phyloP scores from a whole-genome alignment of 106 monocot species.

The Alisma plantagoaquatica region DNA sequence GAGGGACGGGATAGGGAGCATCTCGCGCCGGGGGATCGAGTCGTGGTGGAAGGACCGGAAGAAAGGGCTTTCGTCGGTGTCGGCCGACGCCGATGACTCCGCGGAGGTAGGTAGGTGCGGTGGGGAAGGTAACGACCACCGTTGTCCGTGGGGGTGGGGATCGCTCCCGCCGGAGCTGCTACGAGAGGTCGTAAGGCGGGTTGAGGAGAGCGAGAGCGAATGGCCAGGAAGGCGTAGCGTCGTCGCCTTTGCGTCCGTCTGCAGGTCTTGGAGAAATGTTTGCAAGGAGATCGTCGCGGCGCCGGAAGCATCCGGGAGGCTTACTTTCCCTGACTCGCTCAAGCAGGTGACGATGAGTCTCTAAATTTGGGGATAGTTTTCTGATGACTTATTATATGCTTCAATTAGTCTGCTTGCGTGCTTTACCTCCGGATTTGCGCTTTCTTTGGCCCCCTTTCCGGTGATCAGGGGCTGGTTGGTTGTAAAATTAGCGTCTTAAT shows the following conservation, averaged over 20 bases:
- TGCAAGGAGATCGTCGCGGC: slow-evolving; percentile 4
- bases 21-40: slow-evolving; percentile 39
- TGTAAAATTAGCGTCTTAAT: not conserved
- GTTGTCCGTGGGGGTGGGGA: too few relatives aligned
- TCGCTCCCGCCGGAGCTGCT: slow-evolving; percentile 10
- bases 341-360: too few relatives aligned
- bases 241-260: slow-evolving; percentile 9
- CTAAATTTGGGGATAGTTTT: not conserved
- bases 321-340: slow-evolving; percentile 12
- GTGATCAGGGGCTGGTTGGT: too few relatives aligned
- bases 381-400: not conserved
- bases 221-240: slow-evolving; percentile 9
- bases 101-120: slow-evolving; percentile 12
- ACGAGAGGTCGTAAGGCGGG: slow-evolving; percentile 1
- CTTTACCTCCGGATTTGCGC: not conserved
- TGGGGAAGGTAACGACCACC: too few relatives aligned
- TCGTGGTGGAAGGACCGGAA: slow-evolving; percentile 10
- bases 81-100: not conserved
- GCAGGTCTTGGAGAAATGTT: slow-evolving; percentile 11
- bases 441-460: not conserved
- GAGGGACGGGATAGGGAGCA: slow-evolving; percentile 47
- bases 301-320: slow-evolving; percentile 8
- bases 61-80: slow-evolving; percentile 22
- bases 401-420: not conserved
- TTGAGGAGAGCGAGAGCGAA: slow-evolving; percentile 6